These are phyloP conservation scores for Glonium stellatum DNA, from an alignment of 495 filamentous ascomycete species.

Conservation along the genomic window DNA sequence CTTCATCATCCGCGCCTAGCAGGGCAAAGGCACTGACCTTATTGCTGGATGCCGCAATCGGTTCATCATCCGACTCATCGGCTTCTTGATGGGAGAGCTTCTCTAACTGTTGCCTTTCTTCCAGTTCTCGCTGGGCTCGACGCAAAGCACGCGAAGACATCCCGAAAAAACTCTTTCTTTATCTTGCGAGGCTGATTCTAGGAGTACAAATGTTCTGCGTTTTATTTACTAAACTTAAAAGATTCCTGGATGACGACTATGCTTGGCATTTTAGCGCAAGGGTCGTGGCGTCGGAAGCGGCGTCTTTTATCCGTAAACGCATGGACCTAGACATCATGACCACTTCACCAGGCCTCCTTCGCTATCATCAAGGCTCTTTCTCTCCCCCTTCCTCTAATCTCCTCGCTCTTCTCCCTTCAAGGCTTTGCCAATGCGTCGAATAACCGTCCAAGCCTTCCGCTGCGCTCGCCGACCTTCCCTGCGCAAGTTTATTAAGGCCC, in stretches of 20 bases:
- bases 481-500: slow-evolving; percentile 47
- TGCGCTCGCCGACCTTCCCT: slow-evolving; percentile 51
- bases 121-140: slow-evolving; percentile 58
- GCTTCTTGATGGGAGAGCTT: slow-evolving; percentile 43
- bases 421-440: slow-evolving; percentile 53
- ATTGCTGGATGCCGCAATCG: slow-evolving; percentile 6
- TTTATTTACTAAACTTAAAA: no score
- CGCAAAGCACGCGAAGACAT: slow-evolving; percentile 81
- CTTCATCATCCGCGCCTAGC: slow-evolving; percentile 31
- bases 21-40: slow-evolving; percentile 25
- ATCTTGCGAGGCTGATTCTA: not conserved
- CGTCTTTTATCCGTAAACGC: not conserved
- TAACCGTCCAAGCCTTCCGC: slow-evolving; percentile 53
- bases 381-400: not conserved
- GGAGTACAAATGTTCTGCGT: not conserved
- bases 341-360: slow-evolving; percentile 2
- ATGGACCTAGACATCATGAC: not conserved
- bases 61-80: slow-evolving; percentile 31
- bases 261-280: not conserved
- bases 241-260: not conserved
- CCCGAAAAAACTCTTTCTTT: slow-evolving; percentile 6
- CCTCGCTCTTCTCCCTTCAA: not conserved
- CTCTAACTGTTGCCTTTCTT: slow-evolving; percentile 48
- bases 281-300: not conserved
- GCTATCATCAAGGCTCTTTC: not conserved